A percentile compares a stretch with the other conserved stretches of the same genome.
phyloP scores from a whole-genome alignment of 139 green algal species.

The Closterium sp. region DNA sequence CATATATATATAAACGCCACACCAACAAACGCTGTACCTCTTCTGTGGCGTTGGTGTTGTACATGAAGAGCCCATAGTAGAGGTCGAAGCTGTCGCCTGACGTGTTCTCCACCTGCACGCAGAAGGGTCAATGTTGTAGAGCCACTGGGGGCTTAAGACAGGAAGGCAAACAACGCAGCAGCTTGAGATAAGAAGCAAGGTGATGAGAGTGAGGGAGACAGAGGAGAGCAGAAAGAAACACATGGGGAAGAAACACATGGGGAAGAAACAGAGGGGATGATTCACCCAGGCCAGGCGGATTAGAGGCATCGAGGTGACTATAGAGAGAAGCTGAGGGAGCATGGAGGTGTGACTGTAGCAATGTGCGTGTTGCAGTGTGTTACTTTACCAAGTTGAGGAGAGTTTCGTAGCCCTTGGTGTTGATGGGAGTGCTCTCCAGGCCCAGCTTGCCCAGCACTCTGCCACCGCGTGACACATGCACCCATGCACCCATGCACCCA shows the following conservation, averaged over 20 bases:
- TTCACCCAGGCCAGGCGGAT: too few species aligned
- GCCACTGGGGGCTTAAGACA: too few species aligned
- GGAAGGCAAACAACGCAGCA: too few species aligned
- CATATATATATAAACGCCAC: too few species aligned
- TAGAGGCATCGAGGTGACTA: too few species aligned
- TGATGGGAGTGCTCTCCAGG: slow-evolving; percentile 77
- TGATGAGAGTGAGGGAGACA: too few species aligned
- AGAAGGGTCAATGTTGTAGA: too few species aligned
- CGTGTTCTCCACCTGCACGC: slow-evolving; percentile 85
- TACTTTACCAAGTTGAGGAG: slow-evolving; percentile 75
- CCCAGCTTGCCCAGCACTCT: slow-evolving; percentile 75
- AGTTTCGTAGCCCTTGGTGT: slow-evolving; percentile 93
- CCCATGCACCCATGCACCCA: background rate
- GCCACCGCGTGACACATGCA: background rate
- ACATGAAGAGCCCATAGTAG: slow-evolving; percentile 99
- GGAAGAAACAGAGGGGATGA: too few species aligned
- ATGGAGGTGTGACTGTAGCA: background rate
- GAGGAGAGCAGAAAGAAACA: too few species aligned
- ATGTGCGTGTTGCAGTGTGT: background rate
- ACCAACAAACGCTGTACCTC: slow-evolving; percentile 25
- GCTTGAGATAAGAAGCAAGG: too few species aligned
- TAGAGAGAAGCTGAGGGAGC: too few species aligned
- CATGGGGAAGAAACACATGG: too few species aligned
- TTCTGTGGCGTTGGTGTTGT: slow-evolving; percentile 77
- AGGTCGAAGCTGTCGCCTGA: slow-evolving; percentile 96